Evolutionary conservation across 768 basidiomycete genomes (phyloP).

Genomic region (Amanita phalloides): DNA sequence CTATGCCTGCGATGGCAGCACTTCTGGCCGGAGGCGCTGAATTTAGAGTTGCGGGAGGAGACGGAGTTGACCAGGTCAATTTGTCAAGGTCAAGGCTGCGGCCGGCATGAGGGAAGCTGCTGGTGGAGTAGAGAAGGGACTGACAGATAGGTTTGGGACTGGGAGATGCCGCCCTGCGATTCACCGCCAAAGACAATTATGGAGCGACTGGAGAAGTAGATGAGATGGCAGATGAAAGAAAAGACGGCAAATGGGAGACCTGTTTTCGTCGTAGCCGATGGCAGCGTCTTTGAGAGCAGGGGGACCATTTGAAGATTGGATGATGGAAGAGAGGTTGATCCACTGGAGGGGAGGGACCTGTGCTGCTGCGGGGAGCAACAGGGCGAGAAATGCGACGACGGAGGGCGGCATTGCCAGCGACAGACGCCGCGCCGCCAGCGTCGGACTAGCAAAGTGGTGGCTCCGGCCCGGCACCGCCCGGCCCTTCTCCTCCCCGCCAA

Average conservation of each 20-base stretch:
- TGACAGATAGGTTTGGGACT: constrained; percentile 60
- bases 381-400: constrained; percentile 15
- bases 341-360: constrained; percentile 60
- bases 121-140: constrained; percentile 13
- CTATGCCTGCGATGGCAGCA: constrained; percentile 52
- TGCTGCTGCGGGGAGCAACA: constrained; percentile 30
- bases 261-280: constrained; percentile 49
- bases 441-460: neutral
- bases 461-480: neutral
- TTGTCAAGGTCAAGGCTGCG: constrained; percentile 51
- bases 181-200: constrained; percentile 72
- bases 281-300: constrained; percentile 62
- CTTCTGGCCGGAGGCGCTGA: constrained; percentile 50
- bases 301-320: constrained; percentile 43
- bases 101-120: constrained; percentile 5
- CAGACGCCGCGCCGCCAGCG: neutral
- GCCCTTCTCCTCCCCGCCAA: too few relatives aligned
- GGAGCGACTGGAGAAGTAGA: constrained; percentile 33
- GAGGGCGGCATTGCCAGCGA: constrained; percentile 18
- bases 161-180: constrained; percentile 51
- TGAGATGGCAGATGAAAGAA: constrained; percentile 12
- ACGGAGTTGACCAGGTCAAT: constrained; percentile 50
- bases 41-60: constrained; percentile 36
- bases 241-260: constrained; percentile 14
- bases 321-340: constrained; percentile 57